These are phyloP conservation scores for Eucalyptus dawsonii DNA, from an alignment of 345 rosid species.

Conservation along the genomic window DNA sequence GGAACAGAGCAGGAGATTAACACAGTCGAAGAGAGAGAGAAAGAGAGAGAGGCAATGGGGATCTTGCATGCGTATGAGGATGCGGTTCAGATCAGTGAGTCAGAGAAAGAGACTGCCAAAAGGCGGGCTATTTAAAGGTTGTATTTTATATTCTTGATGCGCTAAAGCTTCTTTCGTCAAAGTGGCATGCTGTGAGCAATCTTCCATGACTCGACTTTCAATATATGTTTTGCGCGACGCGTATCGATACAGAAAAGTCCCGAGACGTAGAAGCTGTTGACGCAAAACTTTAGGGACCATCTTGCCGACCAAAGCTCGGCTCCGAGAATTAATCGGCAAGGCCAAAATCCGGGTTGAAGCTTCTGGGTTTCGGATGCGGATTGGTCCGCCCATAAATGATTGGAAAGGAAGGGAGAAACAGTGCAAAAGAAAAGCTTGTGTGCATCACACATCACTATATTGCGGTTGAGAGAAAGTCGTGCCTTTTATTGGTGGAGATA, in stretches of 20 bases:
- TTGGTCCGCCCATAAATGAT: too few species aligned
- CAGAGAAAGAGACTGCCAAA: not conserved
- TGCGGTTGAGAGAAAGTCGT: not conserved
- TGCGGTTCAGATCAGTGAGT: conserved; percentile 29
- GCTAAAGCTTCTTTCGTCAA: too few species aligned
- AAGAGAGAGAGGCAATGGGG: too few species aligned
- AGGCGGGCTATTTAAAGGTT: too few species aligned
- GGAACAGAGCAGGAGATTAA: not conserved
- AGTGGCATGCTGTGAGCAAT: too few species aligned
- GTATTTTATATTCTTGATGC: too few species aligned
- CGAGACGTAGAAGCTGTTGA: too few species aligned
- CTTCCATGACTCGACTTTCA: too few species aligned
- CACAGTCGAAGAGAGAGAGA: not conserved
- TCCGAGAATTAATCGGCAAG: not conserved
- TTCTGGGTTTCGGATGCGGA: too few species aligned
- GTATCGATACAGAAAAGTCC: too few species aligned
- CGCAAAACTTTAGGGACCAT: not conserved
- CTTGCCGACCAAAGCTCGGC: not conserved
- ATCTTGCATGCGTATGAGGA: conserved; percentile 24
- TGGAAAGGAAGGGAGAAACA: too few species aligned
- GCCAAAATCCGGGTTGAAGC: not conserved
- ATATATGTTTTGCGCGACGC: too few species aligned
- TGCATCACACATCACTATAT: not conserved
- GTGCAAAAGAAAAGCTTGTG: not conserved
- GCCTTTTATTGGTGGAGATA: not conserved